These are phyloP conservation scores for Myriosclerotinia scirpicola DNA, from an alignment of 2,329 filamentous ascomycete species.

Conservation along the genomic window DNA sequence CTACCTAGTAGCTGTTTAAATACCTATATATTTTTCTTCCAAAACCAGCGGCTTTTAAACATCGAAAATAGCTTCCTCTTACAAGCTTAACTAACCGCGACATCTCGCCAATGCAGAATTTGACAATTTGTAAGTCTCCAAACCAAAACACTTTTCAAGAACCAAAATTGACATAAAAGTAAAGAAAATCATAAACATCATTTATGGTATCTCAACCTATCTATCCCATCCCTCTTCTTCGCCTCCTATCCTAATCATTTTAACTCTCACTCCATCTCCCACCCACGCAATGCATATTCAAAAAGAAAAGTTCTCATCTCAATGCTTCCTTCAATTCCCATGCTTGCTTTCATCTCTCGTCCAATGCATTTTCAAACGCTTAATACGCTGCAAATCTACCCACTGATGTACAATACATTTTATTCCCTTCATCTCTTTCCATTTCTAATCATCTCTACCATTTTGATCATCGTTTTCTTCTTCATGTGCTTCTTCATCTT, in stretches of 20 bases:
- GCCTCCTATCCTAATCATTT: background rate
- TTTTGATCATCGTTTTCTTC: background rate
- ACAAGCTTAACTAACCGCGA: too few relatives aligned
- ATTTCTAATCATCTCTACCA: background rate
- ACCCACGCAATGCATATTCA: background rate
- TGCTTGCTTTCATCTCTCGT: background rate
- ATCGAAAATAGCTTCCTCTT: too few relatives aligned
- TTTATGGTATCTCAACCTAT: background rate
- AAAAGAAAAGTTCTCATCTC: background rate
- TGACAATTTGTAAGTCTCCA: too few relatives aligned
- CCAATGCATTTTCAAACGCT: background rate
- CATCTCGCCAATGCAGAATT: too few relatives aligned
- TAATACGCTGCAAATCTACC: slow-evolving; percentile 7
- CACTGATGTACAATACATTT: slow-evolving; percentile 9
- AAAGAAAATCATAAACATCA: background rate
- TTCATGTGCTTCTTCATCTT: background rate
- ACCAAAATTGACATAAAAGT: too few relatives aligned
- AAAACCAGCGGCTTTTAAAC: too few relatives aligned
- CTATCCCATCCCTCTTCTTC: background rate
- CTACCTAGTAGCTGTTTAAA: too few relatives aligned
- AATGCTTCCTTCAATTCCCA: too few relatives aligned
- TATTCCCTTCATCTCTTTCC: background rate
- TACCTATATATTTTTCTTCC: too few relatives aligned
- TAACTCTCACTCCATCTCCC: background rate
- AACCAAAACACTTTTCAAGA: too few relatives aligned